phyloP scores from a whole-genome alignment of 495 filamentous ascomycete genomes.

The Trichoderma erinaceum region DNA sequence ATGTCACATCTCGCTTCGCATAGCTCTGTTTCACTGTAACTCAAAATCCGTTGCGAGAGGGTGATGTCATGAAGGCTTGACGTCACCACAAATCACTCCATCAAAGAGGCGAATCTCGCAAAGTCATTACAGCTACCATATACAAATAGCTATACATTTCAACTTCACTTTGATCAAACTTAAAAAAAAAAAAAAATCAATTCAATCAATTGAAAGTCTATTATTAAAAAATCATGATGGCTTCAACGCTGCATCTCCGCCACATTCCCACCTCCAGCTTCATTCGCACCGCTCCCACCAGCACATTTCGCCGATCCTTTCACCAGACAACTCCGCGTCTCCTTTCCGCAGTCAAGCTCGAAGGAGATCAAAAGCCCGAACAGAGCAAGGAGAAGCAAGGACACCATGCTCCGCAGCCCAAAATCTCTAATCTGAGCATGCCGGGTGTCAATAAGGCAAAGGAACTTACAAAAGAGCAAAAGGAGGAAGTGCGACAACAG shows the following conservation, averaged over 20 bases:
- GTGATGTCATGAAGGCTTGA: conserved; percentile 2
- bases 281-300: neutral
- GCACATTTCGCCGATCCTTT: neutral
- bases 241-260: conserved; percentile 1
- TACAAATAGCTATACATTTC: neutral
- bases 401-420: conserved; percentile 33
- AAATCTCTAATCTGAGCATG: conserved; percentile 38
- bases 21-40: too few species aligned
- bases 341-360: neutral
- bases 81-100: conserved; percentile 3
- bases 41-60: too few species aligned
- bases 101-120: neutral
- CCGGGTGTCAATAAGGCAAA: conserved; percentile 25
- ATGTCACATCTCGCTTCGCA: too few species aligned
- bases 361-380: neutral
- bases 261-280: neutral
- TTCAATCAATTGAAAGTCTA: neutral
- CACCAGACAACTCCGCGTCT: neutral
- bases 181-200: neutral
- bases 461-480: conserved; percentile 39
- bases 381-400: conserved; percentile 18
- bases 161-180: neutral
- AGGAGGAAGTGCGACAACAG: conserved; percentile 35
- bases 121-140: neutral
- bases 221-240: neutral